Base-by-base conservation (phyloP, 768 basidiomycete genomes). In the Tricholoma terreum region DNA sequence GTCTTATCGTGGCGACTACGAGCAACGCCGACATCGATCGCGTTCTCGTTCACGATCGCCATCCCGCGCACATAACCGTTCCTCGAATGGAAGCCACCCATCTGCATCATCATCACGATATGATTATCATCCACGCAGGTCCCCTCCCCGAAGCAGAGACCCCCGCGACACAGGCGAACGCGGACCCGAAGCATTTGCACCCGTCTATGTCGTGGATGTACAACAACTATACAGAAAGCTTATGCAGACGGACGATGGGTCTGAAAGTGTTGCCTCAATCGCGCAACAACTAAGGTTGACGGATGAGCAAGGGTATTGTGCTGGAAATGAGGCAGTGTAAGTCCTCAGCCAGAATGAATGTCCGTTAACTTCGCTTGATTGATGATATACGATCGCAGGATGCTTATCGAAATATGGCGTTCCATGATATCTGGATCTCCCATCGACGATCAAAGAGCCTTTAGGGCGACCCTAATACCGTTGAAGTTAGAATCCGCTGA, bases 291-390 rank as follows among this genome's bases (percentile, higher is more conserved):
- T 83, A 43, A 65, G 59, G 21, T 55, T 77, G 60, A 61, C 68
- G 0, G 67, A 73, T 31, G 69, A 65, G n/a, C 55, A 66, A 21
- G 71, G 69, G 8, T 74, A 75, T 61, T 82, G 80, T 65, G 80
- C 81, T 8, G 82, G 81, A 0, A 80, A 82, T 50, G 82, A 83
- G 62, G 78, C 79, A 33, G 71, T 71, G 82, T 82, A 61, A 65
- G 80, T 66, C 17, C 6, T 19, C 14, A 10, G 14, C 27, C 12
- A 17, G 9, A 17, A 27, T 31, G 3, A n/a, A 1, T 14, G 5
- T 30, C 24, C 1, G 12, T 48, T 30, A n/a, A n/a, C 21, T 46
- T 48, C 19, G 40, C 15, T 21, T 8, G 14, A 61, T 38, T 52
- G 48, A 12, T 33, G 36, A 30, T 36, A 30, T 10, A 12, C 8